phyloP scores from a whole-genome alignment of 2,329 filamentous ascomycete genomes.

The Cladosporium velox region DNA sequence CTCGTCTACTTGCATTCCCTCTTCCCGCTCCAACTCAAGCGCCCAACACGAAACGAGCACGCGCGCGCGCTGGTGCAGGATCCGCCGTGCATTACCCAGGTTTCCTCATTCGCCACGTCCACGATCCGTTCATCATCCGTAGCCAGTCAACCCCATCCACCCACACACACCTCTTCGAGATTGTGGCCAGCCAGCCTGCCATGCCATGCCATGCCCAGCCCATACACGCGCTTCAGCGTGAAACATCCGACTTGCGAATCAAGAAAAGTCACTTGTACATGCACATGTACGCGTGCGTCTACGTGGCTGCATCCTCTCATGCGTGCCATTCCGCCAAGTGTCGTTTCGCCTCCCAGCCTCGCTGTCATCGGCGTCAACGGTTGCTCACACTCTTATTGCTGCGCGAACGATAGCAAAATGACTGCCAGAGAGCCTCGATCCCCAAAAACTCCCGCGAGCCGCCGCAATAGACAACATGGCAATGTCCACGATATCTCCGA shows the following conservation, averaged over 20 bases:
- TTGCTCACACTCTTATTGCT: not conserved
- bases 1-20: not conserved
- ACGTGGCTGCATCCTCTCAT: not conserved
- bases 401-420: no score
- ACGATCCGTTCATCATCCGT: not conserved
- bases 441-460: no score
- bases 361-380: not conserved
- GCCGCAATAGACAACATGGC: no score
- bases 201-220: not conserved
- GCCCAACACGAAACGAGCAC: not conserved
- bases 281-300: not conserved
- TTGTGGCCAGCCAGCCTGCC: not conserved
- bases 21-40: not conserved
- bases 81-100: not conserved
- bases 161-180: not conserved
- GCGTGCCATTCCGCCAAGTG: not conserved
- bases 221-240: not conserved
- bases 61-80: not conserved
- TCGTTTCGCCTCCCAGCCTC: not conserved
- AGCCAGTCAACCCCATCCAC: not conserved
- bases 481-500: no score
- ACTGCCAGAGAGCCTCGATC: no score
- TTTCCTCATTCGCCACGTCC: not conserved
- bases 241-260: slow-evolving; percentile 6
- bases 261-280: not conserved